These are phyloP conservation scores for Venustampulla echinocandica DNA, from an alignment of 495 filamentous ascomycete genomes.

Conservation along the genomic window DNA sequence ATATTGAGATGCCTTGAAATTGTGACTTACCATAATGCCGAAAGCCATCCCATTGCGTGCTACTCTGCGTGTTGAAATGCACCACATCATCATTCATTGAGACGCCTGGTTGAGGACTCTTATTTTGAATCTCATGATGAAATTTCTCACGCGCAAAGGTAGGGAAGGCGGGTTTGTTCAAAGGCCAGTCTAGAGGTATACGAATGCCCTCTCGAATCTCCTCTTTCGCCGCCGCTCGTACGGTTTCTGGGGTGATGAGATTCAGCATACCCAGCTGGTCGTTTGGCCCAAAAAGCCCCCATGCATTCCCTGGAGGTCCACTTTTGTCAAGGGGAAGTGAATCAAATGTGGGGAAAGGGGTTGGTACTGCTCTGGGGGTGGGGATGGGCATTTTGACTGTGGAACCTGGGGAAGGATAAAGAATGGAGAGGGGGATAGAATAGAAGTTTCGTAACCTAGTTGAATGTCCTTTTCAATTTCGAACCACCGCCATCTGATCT, in stretches of 20 bases:
- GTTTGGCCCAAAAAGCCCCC: constrained; percentile 38
- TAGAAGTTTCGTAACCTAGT: too few species aligned
- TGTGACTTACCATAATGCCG: constrained; percentile 44
- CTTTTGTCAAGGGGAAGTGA: constrained; percentile 35
- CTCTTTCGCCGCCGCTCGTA: constrained; percentile 31
- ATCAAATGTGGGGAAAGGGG: constrained; percentile 30
- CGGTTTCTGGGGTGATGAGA: constrained; percentile 36
- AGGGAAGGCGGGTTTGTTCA: constrained; percentile 22
- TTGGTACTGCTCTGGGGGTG: too few species aligned
- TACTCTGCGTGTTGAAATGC: constrained; percentile 41
- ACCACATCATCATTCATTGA: constrained; percentile 46
- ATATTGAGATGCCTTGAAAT: too few species aligned
- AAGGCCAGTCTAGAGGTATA: constrained; percentile 25
- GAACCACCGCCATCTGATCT: too few species aligned
- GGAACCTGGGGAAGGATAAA: too few species aligned
- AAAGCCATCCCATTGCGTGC: constrained; percentile 50
- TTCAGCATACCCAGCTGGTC: constrained; percentile 45
- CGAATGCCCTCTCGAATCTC: constrained; percentile 41
- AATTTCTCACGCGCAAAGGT: constrained; percentile 28
- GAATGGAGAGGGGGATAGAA: too few species aligned
- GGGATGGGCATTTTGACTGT: too few species aligned
- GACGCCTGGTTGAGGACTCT: constrained; percentile 32
- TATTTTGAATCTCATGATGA: constrained; percentile 28
- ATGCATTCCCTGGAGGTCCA: constrained; percentile 41
- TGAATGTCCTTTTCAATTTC: too few species aligned